Evolutionary conservation across 1,139 yeast genomes (phyloP).

Genomic region (Candida sp.): DNA sequence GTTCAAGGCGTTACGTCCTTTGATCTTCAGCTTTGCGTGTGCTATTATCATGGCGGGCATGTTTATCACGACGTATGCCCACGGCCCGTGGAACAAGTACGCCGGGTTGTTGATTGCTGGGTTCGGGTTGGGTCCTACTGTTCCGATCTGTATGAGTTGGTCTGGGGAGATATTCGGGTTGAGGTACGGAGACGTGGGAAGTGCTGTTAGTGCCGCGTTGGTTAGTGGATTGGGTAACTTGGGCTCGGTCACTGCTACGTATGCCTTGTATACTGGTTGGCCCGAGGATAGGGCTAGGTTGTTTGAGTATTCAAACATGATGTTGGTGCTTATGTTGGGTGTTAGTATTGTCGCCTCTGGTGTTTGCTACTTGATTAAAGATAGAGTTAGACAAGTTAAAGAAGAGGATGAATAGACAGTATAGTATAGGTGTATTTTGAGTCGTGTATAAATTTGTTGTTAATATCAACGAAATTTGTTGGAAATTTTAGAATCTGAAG

Average conservation of each 20-base stretch:
- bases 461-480: too few relatives aligned
- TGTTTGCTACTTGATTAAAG: conserved; percentile 36
- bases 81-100: conserved; percentile 74
- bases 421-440: too few relatives aligned
- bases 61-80: conserved; percentile 77
- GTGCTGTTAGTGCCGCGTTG: conserved; percentile 82
- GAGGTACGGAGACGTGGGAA: conserved; percentile 82
- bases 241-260: conserved; percentile 85
- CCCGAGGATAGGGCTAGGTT: conserved; percentile 70
- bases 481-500: too few relatives aligned
- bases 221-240: conserved; percentile 88
- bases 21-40: conserved; percentile 65
- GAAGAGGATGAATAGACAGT: neutral
- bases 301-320: conserved; percentile 79
- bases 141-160: conserved; percentile 90
- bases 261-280: conserved; percentile 89
- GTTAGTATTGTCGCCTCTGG: conserved; percentile 59
- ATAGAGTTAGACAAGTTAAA: conserved; percentile 21
- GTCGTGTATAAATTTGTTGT: too few relatives aligned
- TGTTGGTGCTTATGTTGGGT: conserved; percentile 78
- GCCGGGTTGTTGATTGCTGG: conserved; percentile 85
- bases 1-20: conserved; percentile 59
- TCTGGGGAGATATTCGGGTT: conserved; percentile 76
- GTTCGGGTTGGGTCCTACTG: conserved; percentile 89
- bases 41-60: conserved; percentile 74